Conservation (phyloP, 441 rosid species). For the Raphanus hybrid region DNA sequence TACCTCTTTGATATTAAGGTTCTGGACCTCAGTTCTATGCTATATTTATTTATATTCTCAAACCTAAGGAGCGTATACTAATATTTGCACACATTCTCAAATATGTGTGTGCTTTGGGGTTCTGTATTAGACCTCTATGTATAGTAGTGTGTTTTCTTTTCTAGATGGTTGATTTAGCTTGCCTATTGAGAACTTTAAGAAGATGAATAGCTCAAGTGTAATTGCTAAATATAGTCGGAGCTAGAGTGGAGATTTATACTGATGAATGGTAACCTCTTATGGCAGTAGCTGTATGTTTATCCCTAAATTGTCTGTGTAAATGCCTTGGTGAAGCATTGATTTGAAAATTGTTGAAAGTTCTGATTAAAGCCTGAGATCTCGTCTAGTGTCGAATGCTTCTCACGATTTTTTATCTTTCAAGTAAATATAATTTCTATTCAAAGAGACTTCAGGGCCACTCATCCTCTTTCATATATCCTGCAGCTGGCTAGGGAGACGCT, state of each 20-base stretch:
- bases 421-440: slow-evolving; percentile 4
- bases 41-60: slow-evolving; percentile 5
- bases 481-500: slow-evolving; percentile 97
- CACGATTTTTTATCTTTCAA: background rate
- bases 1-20: slow-evolving; percentile 24
- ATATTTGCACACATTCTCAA: background rate
- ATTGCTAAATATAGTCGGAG: slow-evolving; percentile 8
- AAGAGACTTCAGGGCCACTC: slow-evolving; percentile 12
- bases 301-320: background rate
- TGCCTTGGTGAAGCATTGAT: background rate
- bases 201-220: slow-evolving; percentile 19
- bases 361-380: slow-evolving; percentile 1
- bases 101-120: slow-evolving; percentile 21
- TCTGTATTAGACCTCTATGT: background rate
- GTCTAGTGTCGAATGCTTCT: slow-evolving; percentile 17
- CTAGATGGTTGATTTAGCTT: slow-evolving; percentile 21
- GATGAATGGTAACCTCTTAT: slow-evolving; percentile 5
- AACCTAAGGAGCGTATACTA: background rate
- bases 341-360: background rate
- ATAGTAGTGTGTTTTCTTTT: background rate
- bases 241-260: slow-evolving; percentile 11
- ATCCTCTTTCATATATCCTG: slow-evolving; percentile 33
- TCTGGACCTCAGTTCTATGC: slow-evolving; percentile 20
- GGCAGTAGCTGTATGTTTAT: slow-evolving; percentile 15
- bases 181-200: background rate